These are phyloP conservation scores for Hyaloraphidium curvatum DNA, from an alignment of 192 early-diverging fungal genomes.

Conservation along the genomic window DNA sequence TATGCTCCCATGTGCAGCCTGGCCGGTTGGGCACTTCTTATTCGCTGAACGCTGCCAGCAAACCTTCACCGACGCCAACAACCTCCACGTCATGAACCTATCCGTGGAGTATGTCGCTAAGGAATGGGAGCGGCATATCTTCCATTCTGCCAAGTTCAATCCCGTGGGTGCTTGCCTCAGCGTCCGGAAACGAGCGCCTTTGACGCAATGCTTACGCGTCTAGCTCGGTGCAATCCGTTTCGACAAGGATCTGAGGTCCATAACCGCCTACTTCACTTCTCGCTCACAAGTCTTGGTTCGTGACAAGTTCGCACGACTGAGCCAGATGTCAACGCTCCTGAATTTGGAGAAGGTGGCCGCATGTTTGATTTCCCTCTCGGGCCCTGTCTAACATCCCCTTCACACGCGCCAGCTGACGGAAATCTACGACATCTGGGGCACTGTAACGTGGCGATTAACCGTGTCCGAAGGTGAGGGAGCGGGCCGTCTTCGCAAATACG, in stretches of 20 bases:
- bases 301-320: conserved; percentile 59
- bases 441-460: too few species aligned
- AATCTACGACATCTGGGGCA: too few species aligned
- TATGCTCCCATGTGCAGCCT: too few species aligned
- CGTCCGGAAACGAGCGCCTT: background rate
- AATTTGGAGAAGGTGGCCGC: conserved; percentile 43
- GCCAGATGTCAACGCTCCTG: conserved; percentile 65
- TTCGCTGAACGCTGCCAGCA: conserved; percentile 22
- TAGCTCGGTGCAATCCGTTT: conserved; percentile 76
- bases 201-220: background rate
- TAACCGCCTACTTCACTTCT: conserved; percentile 42
- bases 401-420: too few species aligned
- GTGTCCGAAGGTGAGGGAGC: too few species aligned
- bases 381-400: too few species aligned
- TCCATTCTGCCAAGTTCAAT: conserved; percentile 66
- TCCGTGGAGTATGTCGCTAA: conserved; percentile 48
- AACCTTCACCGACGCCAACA: conserved; percentile 47
- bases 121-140: conserved; percentile 75
- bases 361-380: too few species aligned
- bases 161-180: conserved; percentile 20
- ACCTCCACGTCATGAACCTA: conserved; percentile 34
- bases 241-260: conserved; percentile 72
- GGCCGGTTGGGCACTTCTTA: too few species aligned
- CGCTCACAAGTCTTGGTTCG: conserved; percentile 39
- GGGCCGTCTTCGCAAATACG: too few species aligned